Evolutionary conservation across 2,329 filamentous ascomycete genomes (phyloP), one percentile per base, ranked within the genome.

Genomic region (Colletotrichum siamense): DNA sequence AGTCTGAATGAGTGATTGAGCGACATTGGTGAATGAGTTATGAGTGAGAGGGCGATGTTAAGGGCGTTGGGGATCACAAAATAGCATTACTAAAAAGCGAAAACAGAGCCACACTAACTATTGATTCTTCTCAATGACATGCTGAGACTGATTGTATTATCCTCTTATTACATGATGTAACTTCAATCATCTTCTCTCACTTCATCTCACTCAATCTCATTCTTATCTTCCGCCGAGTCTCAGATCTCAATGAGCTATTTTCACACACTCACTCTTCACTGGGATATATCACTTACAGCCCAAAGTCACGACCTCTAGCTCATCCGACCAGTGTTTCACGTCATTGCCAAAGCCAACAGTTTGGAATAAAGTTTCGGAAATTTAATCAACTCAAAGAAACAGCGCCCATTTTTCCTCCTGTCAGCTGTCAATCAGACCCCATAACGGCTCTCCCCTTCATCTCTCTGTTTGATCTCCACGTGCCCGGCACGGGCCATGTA

Each of bases 401-500:
- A 32, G 30, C 57, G 9, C 16, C 57, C 57, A 61, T 61, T 32
- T 36, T 34, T 34, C 28, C 15, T 63, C 59, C 12, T 22, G 30
- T 24, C 13, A 59, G 26, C 22, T 34, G 30, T 32, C 59, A 34
- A 36, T 16, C 16, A 9, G 24, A 64, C n/a, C 30, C 22, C 34
- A 44, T 64, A 26, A 36, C 36, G 62, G 22, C 34, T 64, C 34
- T 64, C 34, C 32, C 34, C 24, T 44, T 64, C 34, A 39, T 64
- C 36, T 44, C 32, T 36, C 34, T 5, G n/a, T 34, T 64, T 59
- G 55, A 64, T 64, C 62, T 24, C 63, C 36, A 52, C 39, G 63
- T 66, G 44, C 36, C 16, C 63, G 44, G 63, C 63, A 66, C 63
- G 63, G 39, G 63, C 63, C 63, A 66, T 39, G 63, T 52, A 66